Evolutionary conservation across 2,329 filamentous ascomycete species (phyloP), one percentile per base, ranked within the genome.

Genomic region (Stagonosporopsis chrysanthemi): DNA sequence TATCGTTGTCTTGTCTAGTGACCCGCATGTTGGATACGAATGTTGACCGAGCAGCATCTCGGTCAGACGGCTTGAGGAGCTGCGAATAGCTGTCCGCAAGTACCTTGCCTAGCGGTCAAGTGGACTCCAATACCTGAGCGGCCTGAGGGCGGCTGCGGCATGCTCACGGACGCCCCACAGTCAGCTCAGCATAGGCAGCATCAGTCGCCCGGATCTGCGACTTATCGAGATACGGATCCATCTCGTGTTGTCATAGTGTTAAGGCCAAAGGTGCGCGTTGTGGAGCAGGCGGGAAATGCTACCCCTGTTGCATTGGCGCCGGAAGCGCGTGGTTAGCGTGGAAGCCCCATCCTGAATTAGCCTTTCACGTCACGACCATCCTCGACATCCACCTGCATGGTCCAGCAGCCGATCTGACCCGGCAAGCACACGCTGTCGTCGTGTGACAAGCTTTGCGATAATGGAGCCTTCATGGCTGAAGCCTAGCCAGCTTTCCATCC

Each of bases 61-160:
- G 48, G 56, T 61, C 46, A 61, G 58, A 64, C 56, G 59, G 62
- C 60, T 56, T 60, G 50, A 53, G 31, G 46, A 52, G 42, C 64
- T 63, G 62, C 62, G 61, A 61, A 63, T 62, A 64, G 61, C 53
- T 47, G 61, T 59, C 48, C 43, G 53, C 50, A 57, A 45, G 47
- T 63, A 54, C 53, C 44, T 52, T 52, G 50, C 58, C 50, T 53
- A 53, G 46, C 59, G 33, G 39, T 39, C 31, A 45, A 49, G 43
- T 48, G 42, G 47, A 46, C 51, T 58, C 14, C 51, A 63, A 45
- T 58, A 52, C 50, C 54, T 52, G 60, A 52, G 61, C 60, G 61
- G 66, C 61, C 64, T 60, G 65, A 53, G 53, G 40, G 50, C 48
- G 50, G 55, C 52, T 46, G 39, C 60, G 53, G 52, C 46, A 64